These are phyloP conservation scores for Prunus fruticosa DNA, from an alignment of 306 rosid species.

Conservation along the genomic window DNA sequence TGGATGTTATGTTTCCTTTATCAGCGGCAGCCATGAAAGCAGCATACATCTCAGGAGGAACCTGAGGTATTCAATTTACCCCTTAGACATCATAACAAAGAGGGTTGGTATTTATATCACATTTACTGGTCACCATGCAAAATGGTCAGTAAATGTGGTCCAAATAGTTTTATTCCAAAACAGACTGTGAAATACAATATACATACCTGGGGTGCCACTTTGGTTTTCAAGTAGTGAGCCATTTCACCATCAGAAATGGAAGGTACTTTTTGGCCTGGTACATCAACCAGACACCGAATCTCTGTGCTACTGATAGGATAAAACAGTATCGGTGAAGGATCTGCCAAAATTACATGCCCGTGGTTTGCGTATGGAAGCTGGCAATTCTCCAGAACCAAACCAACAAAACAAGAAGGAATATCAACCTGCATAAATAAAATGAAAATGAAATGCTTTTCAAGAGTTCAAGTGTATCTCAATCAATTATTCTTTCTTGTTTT, in stretches of 20 bases:
- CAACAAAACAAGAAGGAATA: constrained; percentile 58
- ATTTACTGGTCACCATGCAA: not conserved
- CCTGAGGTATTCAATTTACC: constrained; percentile 5
- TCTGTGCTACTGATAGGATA: constrained; percentile 66
- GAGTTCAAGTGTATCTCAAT: too few relatives aligned
- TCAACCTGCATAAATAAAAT: constrained; percentile 23
- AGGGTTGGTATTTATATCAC: not conserved
- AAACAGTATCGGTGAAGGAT: constrained; percentile 60
- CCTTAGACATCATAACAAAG: not conserved
- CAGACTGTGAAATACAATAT: not conserved
- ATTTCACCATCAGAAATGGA: constrained; percentile 57
- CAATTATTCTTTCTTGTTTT: not conserved
- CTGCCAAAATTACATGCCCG: constrained; percentile 59
- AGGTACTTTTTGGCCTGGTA: constrained; percentile 65
- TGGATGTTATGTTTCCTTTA: constrained; percentile 25
- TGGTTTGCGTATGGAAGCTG: constrained; percentile 57
- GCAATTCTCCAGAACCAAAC: constrained; percentile 49
- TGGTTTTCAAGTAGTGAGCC: constrained; percentile 53
- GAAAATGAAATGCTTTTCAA: not conserved
- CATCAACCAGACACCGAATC: constrained; percentile 62
- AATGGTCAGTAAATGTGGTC: not conserved
- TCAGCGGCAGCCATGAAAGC: constrained; percentile 24
- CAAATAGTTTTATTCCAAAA: not conserved
- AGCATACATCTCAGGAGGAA: constrained; percentile 20
- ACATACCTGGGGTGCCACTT: constrained; percentile 65